phyloP scores from a whole-genome alignment of 2,329 filamentous ascomycete genomes.

The Septoria linicola region DNA sequence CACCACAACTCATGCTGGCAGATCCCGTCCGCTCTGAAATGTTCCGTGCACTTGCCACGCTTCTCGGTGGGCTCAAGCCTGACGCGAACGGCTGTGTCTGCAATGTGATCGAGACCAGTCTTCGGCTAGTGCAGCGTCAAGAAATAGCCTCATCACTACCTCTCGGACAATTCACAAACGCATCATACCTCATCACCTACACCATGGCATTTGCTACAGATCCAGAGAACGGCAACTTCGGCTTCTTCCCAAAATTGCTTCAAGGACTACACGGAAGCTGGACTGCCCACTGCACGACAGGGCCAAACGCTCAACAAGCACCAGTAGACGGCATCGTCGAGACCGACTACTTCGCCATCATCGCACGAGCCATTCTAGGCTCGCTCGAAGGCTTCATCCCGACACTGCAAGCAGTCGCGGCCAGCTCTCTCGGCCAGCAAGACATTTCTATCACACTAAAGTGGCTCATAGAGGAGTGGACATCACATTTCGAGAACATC shows the following conservation, averaged over 20 bases:
- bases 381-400: slow-evolving; percentile 67
- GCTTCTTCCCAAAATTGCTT: slow-evolving; percentile 56
- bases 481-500: slow-evolving; percentile 66
- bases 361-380: slow-evolving; percentile 74
- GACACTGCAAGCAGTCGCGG: slow-evolving; percentile 45
- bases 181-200: slow-evolving; percentile 19
- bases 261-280: slow-evolving; percentile 47
- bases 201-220: slow-evolving; percentile 20
- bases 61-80: slow-evolving; percentile 47
- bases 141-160: slow-evolving; percentile 18
- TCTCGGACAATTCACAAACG: slow-evolving; percentile 20
- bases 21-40: slow-evolving; percentile 42
- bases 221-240: slow-evolving; percentile 39
- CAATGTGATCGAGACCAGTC: slow-evolving; percentile 47
- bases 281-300: slow-evolving; percentile 76
- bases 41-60: slow-evolving; percentile 42
- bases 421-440: slow-evolving; percentile 15
- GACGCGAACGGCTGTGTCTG: slow-evolving; percentile 50
- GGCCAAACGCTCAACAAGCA: slow-evolving; percentile 69
- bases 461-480: slow-evolving; percentile 61
- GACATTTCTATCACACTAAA: slow-evolving; percentile 41
- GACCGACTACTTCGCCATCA: slow-evolving; percentile 79
- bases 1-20: slow-evolving; percentile 48
- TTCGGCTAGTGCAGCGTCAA: slow-evolving; percentile 47
- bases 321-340: slow-evolving; percentile 73